Conservation (phyloP, 495 filamentous ascomycete genomes). For the Hypoxylon fuscum region DNA sequence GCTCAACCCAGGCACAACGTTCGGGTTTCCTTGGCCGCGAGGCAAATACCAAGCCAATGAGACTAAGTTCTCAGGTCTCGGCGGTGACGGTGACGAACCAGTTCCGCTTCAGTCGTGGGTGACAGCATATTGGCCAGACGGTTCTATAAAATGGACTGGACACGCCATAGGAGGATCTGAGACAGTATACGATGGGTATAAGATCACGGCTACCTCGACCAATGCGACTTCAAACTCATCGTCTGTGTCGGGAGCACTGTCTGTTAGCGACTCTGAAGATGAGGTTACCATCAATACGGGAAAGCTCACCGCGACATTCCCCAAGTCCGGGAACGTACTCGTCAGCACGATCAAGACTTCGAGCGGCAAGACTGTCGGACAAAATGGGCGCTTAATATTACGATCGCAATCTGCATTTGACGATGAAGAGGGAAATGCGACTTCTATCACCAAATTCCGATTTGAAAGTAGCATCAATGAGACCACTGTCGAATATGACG, state of each 20-base stretch:
- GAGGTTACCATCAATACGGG: constrained; percentile 47
- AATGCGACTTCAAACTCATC: constrained; percentile 2
- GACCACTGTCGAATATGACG: constrained; percentile 33
- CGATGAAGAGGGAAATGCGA: constrained; percentile 9
- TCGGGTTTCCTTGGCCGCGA: constrained; percentile 55
- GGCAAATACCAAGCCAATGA: constrained; percentile 47
- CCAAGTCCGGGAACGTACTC: constrained; percentile 46
- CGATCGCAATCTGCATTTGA: constrained; percentile 47
- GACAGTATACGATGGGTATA: constrained; percentile 35
- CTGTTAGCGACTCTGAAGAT: constrained; percentile 22
- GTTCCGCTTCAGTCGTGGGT: constrained; percentile 54
- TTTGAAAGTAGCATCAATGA: constrained; percentile 41
- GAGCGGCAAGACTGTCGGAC: constrained; percentile 49
- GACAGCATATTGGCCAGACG: constrained; percentile 56
- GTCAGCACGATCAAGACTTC: constrained; percentile 47
- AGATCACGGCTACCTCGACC: constrained; percentile 25
- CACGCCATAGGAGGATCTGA: constrained; percentile 49
- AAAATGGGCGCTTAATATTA: constrained; percentile 53
- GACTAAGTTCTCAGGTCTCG: constrained; percentile 43
- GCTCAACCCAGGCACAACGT: constrained; percentile 48
- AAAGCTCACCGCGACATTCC: constrained; percentile 49
- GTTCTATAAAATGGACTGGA: constrained; percentile 58
- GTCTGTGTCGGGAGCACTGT: constrained; percentile 5
- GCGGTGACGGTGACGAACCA: constrained; percentile 30
- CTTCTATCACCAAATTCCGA: constrained; percentile 25